Base-by-base conservation (phyloP, 2,329 filamentous ascomycete species). In the Beauveria sp. region DNA sequence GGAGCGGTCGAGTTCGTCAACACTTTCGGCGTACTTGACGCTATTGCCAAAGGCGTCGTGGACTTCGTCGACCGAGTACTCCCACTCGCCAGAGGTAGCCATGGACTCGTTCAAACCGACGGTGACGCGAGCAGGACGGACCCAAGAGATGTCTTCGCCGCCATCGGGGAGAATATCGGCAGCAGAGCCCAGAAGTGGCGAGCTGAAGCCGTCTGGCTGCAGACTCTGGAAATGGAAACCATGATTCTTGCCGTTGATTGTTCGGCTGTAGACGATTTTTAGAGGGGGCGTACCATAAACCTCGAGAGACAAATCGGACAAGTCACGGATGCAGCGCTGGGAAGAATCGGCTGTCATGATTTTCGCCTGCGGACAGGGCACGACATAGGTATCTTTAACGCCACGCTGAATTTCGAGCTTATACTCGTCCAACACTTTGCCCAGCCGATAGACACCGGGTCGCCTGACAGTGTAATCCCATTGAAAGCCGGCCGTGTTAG, bases 81-180 rank as follows among this genome's bases (percentile, higher is more conserved):
- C 81, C 92, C 93, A 97, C 57, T 86, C 82, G 18, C 93, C 94
- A 56, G 88, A 83, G 7, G 81, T 81, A 54, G 84, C 85, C 76
- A 99, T 85, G 5, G 92, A 92, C 73, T 99, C 96, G 69, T 96
- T 97, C 61, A 99, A 77, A 5, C 91, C 86, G 22, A 99, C 91
- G 10, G 82, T 82, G 41, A 99, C 86, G 46, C 78, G 87, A 62
- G 90, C 87, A 22, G 87, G 78, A 62, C 84, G 85, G 18, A 91
- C 91, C 94, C 94, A 97, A 0, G 88, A 86, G 40, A 89, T 80
- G 66, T 93, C 89, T 52, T 89, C 80, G 34, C 84, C 80, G 47
- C 79, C 75, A 55, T 88, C 79, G 41, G 90, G 70, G 47, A 88
- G 77, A 47, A 92, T 70, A 20, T 80, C 81, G 22, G 81, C 81